A percentile compares a stretch with the other conserved stretches of the same genome.
These are phyloP conservation scores for Penicillium sp. DNA, from an alignment of 2,329 filamentous ascomycete species.

Conservation along the genomic window DNA sequence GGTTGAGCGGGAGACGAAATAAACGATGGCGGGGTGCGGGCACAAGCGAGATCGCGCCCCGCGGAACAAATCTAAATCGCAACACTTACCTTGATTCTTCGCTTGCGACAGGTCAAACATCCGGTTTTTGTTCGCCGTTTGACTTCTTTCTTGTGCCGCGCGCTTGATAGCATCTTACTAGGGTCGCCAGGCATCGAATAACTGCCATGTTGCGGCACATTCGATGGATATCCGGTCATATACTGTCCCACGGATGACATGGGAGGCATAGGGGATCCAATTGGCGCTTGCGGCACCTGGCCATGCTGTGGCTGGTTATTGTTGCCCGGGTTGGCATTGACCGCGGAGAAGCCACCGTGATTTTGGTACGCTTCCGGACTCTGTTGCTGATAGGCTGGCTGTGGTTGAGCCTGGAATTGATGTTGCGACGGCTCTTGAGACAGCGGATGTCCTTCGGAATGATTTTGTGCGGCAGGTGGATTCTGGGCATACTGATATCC, in stretches of 20 bases:
- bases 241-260: slow-evolving; percentile 53
- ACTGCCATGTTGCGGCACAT: slow-evolving; percentile 30
- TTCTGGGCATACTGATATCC: slow-evolving; percentile 21
- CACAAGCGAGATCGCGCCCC: slow-evolving; percentile 26
- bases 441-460: slow-evolving; percentile 41
- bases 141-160: slow-evolving; percentile 64
- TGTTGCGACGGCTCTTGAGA: slow-evolving; percentile 24
- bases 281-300: slow-evolving; percentile 38
- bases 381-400: slow-evolving; percentile 27
- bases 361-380: slow-evolving; percentile 32
- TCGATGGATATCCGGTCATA: slow-evolving; percentile 40
- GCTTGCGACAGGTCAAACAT: slow-evolving; percentile 60
- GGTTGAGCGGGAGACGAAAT: slow-evolving; percentile 19
- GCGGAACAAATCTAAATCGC: slow-evolving; percentile 11
- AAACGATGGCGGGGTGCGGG: slow-evolving; percentile 25
- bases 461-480: slow-evolving; percentile 31
- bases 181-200: slow-evolving; percentile 47
- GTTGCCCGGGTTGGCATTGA: slow-evolving; percentile 13
- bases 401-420: slow-evolving; percentile 26
- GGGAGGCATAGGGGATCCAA: slow-evolving; percentile 49
- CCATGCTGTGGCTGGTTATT: slow-evolving; percentile 27
- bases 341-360: slow-evolving; percentile 16
- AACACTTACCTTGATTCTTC: slow-evolving; percentile 64
- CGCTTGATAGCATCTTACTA: slow-evolving; percentile 55
- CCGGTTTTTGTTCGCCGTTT: slow-evolving; percentile 69